phyloP scores from a whole-genome alignment of 306 rosid species.

The Rosa multiflora region DNA sequence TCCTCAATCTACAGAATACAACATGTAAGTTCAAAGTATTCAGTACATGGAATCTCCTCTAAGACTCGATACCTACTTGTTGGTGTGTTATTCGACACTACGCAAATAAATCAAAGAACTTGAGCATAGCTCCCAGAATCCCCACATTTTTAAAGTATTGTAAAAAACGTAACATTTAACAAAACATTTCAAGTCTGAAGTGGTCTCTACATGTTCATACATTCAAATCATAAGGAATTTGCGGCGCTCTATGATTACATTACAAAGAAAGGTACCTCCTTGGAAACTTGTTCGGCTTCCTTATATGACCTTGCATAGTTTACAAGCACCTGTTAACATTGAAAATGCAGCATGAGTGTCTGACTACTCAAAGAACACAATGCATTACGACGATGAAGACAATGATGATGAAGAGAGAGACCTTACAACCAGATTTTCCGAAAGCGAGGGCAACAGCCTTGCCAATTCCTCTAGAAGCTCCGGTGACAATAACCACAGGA shows the following conservation, averaged over 20 bases:
- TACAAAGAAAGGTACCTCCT: slow-evolving; percentile 50
- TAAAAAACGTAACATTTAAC: neutral
- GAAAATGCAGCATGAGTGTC: neutral
- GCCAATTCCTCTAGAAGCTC: slow-evolving; percentile 97
- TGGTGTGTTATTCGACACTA: neutral
- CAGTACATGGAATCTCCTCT: neutral
- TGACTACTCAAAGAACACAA: neutral
- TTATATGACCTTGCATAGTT: slow-evolving; percentile 87
- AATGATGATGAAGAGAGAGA: slow-evolving; percentile 37
- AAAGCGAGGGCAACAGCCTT: slow-evolving; percentile 74
- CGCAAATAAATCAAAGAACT: neutral
- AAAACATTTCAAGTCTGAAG: neutral
- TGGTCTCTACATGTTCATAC: neutral
- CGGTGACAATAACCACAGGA: slow-evolving; percentile 89
- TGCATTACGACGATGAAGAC: neutral
- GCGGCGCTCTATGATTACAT: neutral
- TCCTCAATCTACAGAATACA: slow-evolving; percentile 60
- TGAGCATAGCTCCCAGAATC: neutral
- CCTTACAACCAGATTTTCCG: slow-evolving; percentile 99
- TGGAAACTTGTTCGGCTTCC: slow-evolving; percentile 90
- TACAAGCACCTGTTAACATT: slow-evolving; percentile 63
- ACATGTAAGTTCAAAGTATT: neutral
- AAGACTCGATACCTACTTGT: neutral
- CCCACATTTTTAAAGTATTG: neutral
- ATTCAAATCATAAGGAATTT: neutral